Percentiles rank a stretch among this genome's conserved stretches.
phyloP scores from a whole-genome alignment of 2,329 filamentous ascomycete genomes.

The Paecilomyces sp. region DNA sequence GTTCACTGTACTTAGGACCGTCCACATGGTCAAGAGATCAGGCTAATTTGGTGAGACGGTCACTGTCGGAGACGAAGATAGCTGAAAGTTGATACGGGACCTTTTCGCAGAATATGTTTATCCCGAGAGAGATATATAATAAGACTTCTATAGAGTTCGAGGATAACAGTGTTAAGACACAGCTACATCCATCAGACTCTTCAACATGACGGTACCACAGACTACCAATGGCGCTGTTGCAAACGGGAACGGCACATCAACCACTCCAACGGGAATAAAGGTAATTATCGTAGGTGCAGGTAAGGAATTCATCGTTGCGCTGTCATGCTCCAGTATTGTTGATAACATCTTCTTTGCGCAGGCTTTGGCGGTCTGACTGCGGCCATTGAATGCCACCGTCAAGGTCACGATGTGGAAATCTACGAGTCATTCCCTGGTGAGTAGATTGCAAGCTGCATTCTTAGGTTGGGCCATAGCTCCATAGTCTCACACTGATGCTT shows the following conservation, averaged over 20 bases:
- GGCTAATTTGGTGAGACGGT: not conserved
- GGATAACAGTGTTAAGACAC: not conserved
- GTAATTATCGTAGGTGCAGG: slow-evolving; percentile 42
- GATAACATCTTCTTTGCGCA: slow-evolving; percentile 5
- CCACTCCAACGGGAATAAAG: slow-evolving; percentile 41
- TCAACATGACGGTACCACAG: slow-evolving; percentile 5
- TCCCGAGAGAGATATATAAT: not conserved
- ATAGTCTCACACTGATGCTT: slow-evolving; percentile 1
- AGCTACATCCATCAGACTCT: slow-evolving; percentile 3
- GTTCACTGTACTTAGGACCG: not conserved
- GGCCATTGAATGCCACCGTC: slow-evolving; percentile 56
- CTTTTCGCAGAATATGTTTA: not conserved
- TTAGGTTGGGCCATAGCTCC: not conserved
- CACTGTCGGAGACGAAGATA: not conserved
- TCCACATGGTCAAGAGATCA: not conserved
- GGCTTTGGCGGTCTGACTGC: slow-evolving; percentile 57
- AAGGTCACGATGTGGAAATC: slow-evolving; percentile 53
- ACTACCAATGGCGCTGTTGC: slow-evolving; percentile 7
- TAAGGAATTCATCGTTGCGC: slow-evolving; percentile 16
- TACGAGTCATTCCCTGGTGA: slow-evolving; percentile 49
- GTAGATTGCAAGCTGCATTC: not conserved
- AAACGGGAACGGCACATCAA: slow-evolving; percentile 8
- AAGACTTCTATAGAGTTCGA: not conserved
- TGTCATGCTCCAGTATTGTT: slow-evolving; percentile 4
- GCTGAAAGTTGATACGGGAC: not conserved